Evolutionary conservation across 2,329 filamentous ascomycete species (phyloP), one percentile per base, ranked within the genome.

Genomic region (Capronia coronata): DNA sequence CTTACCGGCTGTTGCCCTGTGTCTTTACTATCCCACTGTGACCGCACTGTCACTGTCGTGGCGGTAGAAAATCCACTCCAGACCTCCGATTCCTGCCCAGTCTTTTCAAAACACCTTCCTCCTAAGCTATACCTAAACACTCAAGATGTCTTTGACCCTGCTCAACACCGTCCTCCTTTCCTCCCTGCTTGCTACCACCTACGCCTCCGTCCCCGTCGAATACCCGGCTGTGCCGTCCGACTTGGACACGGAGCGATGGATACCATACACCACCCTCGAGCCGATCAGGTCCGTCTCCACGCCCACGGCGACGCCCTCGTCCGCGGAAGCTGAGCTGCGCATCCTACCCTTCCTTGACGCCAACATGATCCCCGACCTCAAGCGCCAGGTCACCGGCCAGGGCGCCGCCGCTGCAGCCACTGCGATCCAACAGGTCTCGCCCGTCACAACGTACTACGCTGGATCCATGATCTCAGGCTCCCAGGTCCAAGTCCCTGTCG

Each of bases 391-490:
- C 14, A 44, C 47, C 62, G 18, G 65, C 52, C 57, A 69, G 58
- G 49, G 57, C 62, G 45, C 48, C 46, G 49, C 57, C 58, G 52
- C 57, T 57, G 60, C 61, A 14, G 45, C 59, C 18, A 57, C 63
- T 11, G 58, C 52, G 18, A 43, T 52, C 27, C 60, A 61, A 11
- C 65, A 65, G 48, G 46, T 60, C 2, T 58, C 59, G 10, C 61
- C 63, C 5, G 59, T 65, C 18, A 66, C 64, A 25, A 61, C 59
- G 10, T 53, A 61, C 40, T 48, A 57, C 11, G 42, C 53, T 21
- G 35, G 50, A 14, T 43, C 35, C 2, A 30, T 27, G 8, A 21
- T 46, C 5, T 47, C 32, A 11, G 52, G 50, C 6, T 19, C 40
- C 8, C 41, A 54, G 8, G 46, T 51, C 10, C 51, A 55, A 13